Percentiles rank a stretch among this genome's conserved stretches.
Conservation (phyloP, 2,329 filamentous ascomycete genomes). For the Phialophora verrucosa region DNA sequence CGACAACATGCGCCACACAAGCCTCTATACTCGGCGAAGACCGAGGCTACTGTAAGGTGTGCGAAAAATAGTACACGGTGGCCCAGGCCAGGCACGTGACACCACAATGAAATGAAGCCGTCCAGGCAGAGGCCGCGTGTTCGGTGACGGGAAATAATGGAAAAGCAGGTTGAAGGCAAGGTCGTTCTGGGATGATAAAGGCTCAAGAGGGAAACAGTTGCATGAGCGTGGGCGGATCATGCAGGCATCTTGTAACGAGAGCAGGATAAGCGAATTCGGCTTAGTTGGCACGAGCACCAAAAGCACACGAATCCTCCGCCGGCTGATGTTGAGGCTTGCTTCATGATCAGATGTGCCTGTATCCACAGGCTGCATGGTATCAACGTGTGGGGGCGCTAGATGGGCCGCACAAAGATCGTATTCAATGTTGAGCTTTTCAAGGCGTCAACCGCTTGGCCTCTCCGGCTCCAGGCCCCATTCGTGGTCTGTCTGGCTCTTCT, state of each 20-base stretch:
- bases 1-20: slow-evolving; percentile 31
- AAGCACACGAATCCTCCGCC: not conserved
- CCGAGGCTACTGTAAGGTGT: slow-evolving; percentile 20
- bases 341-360: slow-evolving; percentile 13
- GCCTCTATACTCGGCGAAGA: slow-evolving; percentile 10
- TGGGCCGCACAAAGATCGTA: slow-evolving; percentile 29
- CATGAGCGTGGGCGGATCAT: slow-evolving; percentile 27
- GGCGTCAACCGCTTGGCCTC: slow-evolving; percentile 16
- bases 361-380: slow-evolving; percentile 14
- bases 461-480: slow-evolving; percentile 7
- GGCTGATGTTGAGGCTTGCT: slow-evolving; percentile 23
- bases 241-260: slow-evolving; percentile 31
- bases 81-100: slow-evolving; percentile 26
- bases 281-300: slow-evolving; percentile 21
- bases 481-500: slow-evolving; percentile 1
- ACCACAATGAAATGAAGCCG: slow-evolving; percentile 5
- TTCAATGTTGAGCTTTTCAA: slow-evolving; percentile 22
- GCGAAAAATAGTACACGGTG: not conserved
- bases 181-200: slow-evolving; percentile 28
- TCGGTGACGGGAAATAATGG: slow-evolving; percentile 16
- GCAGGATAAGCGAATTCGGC: slow-evolving; percentile 17
- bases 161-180: slow-evolving; percentile 23
- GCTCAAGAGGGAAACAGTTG: slow-evolving; percentile 21
- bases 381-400: slow-evolving; percentile 25
- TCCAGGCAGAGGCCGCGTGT: slow-evolving; percentile 4